Conservation (phyloP, 352 stramenopile genomes). For the Phytophthora kernoviae region DNA sequence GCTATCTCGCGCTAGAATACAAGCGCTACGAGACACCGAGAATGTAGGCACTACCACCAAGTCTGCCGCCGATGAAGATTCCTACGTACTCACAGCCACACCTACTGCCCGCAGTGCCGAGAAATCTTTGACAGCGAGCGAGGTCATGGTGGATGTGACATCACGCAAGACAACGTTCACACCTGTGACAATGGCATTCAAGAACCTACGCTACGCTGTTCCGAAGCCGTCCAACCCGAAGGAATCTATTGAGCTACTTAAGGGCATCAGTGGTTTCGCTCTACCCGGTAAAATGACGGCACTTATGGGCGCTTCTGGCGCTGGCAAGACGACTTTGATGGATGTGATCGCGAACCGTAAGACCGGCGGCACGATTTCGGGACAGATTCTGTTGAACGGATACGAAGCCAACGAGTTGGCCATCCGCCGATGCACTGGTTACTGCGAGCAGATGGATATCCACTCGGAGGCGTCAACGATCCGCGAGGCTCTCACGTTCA, state of each 20-base stretch:
- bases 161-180: slow-evolving; percentile 20
- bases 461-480: slow-evolving; percentile 83
- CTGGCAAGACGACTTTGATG: slow-evolving; percentile 82
- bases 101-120: slow-evolving; percentile 12
- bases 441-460: slow-evolving; percentile 79
- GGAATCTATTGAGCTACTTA: slow-evolving; percentile 27
- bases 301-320: slow-evolving; percentile 72
- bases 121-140: slow-evolving; percentile 25
- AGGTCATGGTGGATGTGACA: slow-evolving; percentile 28
- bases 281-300: slow-evolving; percentile 26
- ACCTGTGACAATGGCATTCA: slow-evolving; percentile 21
- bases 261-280: slow-evolving; percentile 25
- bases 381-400: slow-evolving; percentile 28
- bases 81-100: slow-evolving; percentile 22
- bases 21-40: slow-evolving; percentile 23
- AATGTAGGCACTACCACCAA: slow-evolving; percentile 15
- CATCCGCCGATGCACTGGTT: slow-evolving; percentile 44
- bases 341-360: slow-evolving; percentile 92
- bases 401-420: slow-evolving; percentile 32
- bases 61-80: slow-evolving; percentile 11
- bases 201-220: slow-evolving; percentile 22
- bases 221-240: slow-evolving; percentile 27
- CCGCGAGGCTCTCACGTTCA: slow-evolving; percentile 52
- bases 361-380: slow-evolving; percentile 34
- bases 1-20: slow-evolving; percentile 43